Base-by-base conservation (phyloP, 768 basidiomycete species). In the Daedaleopsis nitida region DNA sequence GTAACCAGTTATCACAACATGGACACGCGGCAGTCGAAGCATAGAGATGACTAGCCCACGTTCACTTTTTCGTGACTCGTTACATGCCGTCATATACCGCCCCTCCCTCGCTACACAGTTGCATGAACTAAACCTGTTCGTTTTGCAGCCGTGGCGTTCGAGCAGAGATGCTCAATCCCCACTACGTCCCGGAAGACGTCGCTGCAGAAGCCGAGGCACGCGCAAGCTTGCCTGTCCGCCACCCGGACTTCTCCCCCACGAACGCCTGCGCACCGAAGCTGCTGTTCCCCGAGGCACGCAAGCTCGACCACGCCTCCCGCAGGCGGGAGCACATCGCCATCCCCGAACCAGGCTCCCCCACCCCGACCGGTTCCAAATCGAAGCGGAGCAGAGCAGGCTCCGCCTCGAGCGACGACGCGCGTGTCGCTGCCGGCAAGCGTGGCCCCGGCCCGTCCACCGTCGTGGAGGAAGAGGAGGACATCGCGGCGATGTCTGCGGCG, bases 221-320 rank as follows among this genome's bases (percentile, higher is more conserved):
- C 0, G 83, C 87, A 1, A 76, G 72, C 32, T 76, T 91, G 13
- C 86, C 88, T 0, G 74, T 84, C 7, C 77, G 83, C 9, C 82
- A 91, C 65, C 86, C 86, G 0, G 86, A 89, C 53, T 92, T 79
- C 68, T 85, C 86, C 38, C 86, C 86, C 1, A 73, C 77, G 1
- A 76, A 82, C 12, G 74, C 77, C 12, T 84, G 82, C 50, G 78
- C 81, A 2, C 87, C 89, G 0, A 83, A 78, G 65, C 74, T 82
- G 37, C 76, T 91, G 12, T 90, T 89, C 70, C 77, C 81, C 27
- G 65, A 68, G 34, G 60, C 59, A 7, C 70, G 72, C n/a, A 74
- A 71, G 60, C 66, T 63, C 37, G 72, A 73, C 35, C 34, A 51
- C 23, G 56, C 58, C 52, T 52, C 58, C 52, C 62, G 60, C 54